phyloP scores from a whole-genome alignment of 257 asterid genomes.

The Nyctanthes arbortristis region DNA sequence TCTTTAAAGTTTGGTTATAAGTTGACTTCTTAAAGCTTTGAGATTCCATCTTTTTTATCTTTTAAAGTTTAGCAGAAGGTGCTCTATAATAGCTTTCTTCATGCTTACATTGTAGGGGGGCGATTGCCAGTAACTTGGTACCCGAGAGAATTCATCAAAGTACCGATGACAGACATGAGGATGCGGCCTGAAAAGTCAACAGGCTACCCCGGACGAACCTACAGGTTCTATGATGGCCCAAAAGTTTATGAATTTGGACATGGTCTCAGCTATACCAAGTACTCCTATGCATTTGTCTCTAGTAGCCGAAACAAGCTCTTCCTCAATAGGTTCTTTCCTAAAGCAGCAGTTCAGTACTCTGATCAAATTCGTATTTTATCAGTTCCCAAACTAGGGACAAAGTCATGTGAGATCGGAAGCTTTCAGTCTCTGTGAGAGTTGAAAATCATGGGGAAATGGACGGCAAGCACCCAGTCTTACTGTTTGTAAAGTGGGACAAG shows the following conservation, averaged over 20 bases:
- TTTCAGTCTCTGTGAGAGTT: slow-evolving; percentile 43
- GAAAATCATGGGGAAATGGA: slow-evolving; percentile 42
- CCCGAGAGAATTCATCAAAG: slow-evolving; percentile 49
- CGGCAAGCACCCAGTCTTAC: slow-evolving; percentile 53
- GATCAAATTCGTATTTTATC: slow-evolving; percentile 18
- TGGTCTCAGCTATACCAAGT: slow-evolving; percentile 71
- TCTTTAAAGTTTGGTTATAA: not conserved
- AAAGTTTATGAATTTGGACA: slow-evolving; percentile 61
- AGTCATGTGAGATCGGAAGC: slow-evolving; percentile 28
- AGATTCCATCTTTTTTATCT: not conserved
- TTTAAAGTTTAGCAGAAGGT: not conserved
- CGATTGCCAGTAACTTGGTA: slow-evolving; percentile 75
- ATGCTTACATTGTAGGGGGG: slow-evolving; percentile 48
- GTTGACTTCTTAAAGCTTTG: not conserved
- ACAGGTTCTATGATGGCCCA: slow-evolving; percentile 65
- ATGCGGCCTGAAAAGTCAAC: slow-evolving; percentile 64
- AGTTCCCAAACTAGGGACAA: slow-evolving; percentile 37
- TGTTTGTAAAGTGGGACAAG: slow-evolving; percentile 35
- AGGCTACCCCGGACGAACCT: slow-evolving; percentile 74
- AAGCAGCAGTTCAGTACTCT: not conserved
- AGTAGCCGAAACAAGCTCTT: slow-evolving; percentile 31
- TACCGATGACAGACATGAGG: slow-evolving; percentile 74
- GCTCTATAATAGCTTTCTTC: not conserved
- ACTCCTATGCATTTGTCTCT: slow-evolving; percentile 40
- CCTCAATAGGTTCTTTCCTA: slow-evolving; percentile 11